Percentiles rank a stretch among this genome's conserved stretches.
Conservation (phyloP, 2,329 filamentous ascomycete genomes). For the Pestalotiopsis fici region DNA sequence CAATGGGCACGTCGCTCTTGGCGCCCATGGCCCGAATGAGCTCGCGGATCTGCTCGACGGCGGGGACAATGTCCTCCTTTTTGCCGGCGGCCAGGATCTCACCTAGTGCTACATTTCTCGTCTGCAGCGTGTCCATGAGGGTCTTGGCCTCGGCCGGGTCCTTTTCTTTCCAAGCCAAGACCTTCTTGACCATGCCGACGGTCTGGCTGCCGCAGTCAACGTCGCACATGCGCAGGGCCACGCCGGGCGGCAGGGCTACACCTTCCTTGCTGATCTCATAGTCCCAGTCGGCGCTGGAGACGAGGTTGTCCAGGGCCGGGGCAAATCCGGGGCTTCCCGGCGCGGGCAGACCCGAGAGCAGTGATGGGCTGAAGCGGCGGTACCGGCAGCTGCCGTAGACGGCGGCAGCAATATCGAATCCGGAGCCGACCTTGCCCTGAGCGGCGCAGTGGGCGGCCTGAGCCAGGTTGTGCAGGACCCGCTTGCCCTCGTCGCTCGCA, state of each 20-base stretch:
- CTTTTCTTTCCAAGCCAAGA: constrained; percentile 76
- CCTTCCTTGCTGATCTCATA: constrained; percentile 71
- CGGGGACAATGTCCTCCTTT: constrained; percentile 42
- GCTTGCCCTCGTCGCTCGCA: constrained; percentile 50
- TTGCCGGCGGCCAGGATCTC: constrained; percentile 56
- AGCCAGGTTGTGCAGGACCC: constrained; percentile 83
- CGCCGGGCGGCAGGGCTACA: constrained; percentile 70
- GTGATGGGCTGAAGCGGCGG: constrained; percentile 82
- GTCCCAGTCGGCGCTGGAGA: constrained; percentile 77
- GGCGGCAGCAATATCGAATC: constrained; percentile 92
- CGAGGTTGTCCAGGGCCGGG: constrained; percentile 61
- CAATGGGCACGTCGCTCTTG: constrained; percentile 79
- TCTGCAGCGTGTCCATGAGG: constrained; percentile 77
- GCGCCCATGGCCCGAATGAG: constrained; percentile 77
- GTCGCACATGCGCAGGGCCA: constrained; percentile 89
- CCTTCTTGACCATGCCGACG: constrained; percentile 92
- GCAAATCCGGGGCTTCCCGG: constrained; percentile 69
- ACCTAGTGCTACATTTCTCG: constrained; percentile 71
- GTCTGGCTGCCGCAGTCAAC: constrained; percentile 94
- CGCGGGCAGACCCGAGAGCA: constrained; percentile 69
- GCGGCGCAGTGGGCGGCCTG: constrained; percentile 94
- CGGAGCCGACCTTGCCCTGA: constrained; percentile 93
- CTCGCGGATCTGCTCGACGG: constrained; percentile 54
- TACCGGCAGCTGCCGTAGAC: constrained; percentile 92
- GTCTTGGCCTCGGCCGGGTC: constrained; percentile 63